Evolutionary conservation across 225 moss, liverwort and hornwort genomes (phyloP).

Genomic region (Thuidium tamariscinum): DNA sequence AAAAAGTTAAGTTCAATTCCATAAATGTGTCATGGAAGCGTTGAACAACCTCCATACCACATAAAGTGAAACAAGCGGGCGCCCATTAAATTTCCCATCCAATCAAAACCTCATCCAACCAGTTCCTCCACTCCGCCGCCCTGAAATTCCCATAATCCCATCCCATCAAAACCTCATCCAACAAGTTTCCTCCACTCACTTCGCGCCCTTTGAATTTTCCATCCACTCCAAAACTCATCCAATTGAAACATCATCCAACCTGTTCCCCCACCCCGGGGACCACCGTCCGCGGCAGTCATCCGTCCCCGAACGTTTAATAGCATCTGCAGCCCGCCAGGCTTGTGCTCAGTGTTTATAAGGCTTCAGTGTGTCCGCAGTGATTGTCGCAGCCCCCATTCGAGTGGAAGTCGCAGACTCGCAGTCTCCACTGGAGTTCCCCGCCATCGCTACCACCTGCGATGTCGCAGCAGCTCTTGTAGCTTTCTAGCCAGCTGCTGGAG

Average conservation of each 20-base stretch:
- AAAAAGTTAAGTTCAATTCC: neutral
- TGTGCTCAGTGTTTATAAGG: constrained; percentile 20
- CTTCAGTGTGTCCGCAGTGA: neutral
- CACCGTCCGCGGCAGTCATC: neutral
- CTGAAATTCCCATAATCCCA: neutral
- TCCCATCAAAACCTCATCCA: neutral
- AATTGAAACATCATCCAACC: neutral
- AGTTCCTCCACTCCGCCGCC: too few relatives aligned
- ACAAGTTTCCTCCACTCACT: neutral
- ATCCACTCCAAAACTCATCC: neutral
- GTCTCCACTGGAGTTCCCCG: neutral
- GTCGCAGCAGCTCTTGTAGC: neutral
- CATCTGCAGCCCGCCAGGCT: neutral
- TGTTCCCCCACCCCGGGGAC: neutral
- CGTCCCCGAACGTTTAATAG: neutral
- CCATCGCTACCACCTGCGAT: neutral
- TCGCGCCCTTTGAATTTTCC: neutral
- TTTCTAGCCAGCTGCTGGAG: neutral
- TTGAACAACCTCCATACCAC: neutral
- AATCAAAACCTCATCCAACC: neutral
- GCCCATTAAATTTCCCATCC: neutral
- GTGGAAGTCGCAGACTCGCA: neutral
- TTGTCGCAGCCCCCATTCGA: constrained; percentile 1
- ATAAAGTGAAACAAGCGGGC: neutral
- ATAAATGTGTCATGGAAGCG: neutral